Conservation (phyloP, 2,329 filamentous ascomycete species). For the Blastomyces silverae region DNA sequence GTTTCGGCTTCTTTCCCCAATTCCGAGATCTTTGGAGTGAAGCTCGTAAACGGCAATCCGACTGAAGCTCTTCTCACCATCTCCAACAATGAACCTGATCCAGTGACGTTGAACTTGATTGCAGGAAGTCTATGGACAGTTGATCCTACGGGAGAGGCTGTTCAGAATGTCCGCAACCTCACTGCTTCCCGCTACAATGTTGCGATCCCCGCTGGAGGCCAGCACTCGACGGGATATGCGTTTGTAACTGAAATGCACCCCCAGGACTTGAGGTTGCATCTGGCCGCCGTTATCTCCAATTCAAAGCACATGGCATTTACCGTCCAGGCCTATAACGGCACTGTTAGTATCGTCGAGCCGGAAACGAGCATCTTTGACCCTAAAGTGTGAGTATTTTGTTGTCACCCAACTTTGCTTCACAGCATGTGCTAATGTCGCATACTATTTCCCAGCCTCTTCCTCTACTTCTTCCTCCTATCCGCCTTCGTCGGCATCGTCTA, state of each 20-base stretch:
- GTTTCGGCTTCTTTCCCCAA: constrained; percentile 55
- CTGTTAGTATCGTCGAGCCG: constrained; percentile 79
- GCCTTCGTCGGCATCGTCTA: constrained; percentile 75
- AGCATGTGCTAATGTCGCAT: constrained; percentile 3
- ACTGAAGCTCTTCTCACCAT: constrained; percentile 78
- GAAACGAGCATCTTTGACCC: constrained; percentile 89
- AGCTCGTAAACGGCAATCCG: constrained; percentile 85
- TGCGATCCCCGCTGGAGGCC: constrained; percentile 66
- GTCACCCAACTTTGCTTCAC: neutral
- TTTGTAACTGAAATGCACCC: constrained; percentile 91
- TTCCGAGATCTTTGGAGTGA: constrained; percentile 82
- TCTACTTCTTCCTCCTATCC: constrained; percentile 82
- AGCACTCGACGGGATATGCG: constrained; percentile 68
- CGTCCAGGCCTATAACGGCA: constrained; percentile 70
- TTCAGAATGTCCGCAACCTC: constrained; percentile 71
- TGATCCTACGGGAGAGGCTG: constrained; percentile 48
- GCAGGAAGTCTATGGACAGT: constrained; percentile 64
- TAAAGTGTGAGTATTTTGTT: constrained; percentile 64
- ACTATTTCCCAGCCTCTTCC: constrained; percentile 66
- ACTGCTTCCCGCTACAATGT: constrained; percentile 68
- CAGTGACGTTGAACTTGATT: constrained; percentile 69
- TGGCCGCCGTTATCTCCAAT: constrained; percentile 67
- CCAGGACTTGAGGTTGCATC: constrained; percentile 72
- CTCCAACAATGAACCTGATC: constrained; percentile 70
- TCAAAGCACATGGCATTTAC: constrained; percentile 64